Percentiles rank a stretch among this genome's conserved stretches.
phyloP scores from a whole-genome alignment of 495 filamentous ascomycete genomes.

The Aspergillus indologenus region DNA sequence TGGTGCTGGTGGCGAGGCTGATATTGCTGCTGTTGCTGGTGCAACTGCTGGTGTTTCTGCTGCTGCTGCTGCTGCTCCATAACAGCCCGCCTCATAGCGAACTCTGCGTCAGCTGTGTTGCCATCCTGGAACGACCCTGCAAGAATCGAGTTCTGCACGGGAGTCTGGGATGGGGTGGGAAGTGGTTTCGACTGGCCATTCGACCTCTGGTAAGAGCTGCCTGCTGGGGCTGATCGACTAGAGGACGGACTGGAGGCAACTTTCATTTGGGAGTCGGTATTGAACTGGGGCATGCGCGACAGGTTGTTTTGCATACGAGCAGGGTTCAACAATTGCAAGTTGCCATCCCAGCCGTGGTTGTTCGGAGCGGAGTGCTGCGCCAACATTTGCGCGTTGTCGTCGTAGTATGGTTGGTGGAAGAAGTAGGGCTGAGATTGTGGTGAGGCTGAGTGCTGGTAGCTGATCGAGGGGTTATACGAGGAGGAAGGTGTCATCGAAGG shows the following conservation, averaged over 20 bases:
- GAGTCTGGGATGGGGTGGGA: conserved; percentile 47
- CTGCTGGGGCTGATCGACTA: conserved; percentile 30
- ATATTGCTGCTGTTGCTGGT: conserved; percentile 28
- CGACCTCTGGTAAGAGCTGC: conserved; percentile 33
- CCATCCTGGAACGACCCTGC: conserved; percentile 40
- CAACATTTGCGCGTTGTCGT: conserved; percentile 43
- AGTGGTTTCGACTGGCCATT: conserved; percentile 42
- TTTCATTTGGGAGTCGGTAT: conserved; percentile 33
- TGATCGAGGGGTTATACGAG: conserved; percentile 44
- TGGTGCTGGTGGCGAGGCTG: conserved; percentile 27
- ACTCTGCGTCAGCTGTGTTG: conserved; percentile 43
- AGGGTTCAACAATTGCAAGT: conserved; percentile 41
- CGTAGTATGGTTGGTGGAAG: conserved; percentile 17
- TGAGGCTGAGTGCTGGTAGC: conserved; percentile 35
- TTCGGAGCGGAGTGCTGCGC: conserved; percentile 38
- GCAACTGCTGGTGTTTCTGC: conserved; percentile 28
- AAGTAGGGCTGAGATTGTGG: conserved; percentile 27
- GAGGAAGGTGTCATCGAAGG: conserved; percentile 48
- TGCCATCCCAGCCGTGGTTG: conserved; percentile 43
- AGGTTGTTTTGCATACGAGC: conserved; percentile 34
- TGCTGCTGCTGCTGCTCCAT: conserved; percentile 51
- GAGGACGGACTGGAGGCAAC: conserved; percentile 32
- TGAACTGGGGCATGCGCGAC: conserved; percentile 14
- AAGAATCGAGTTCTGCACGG: conserved; percentile 43
- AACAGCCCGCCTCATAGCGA: conserved; percentile 53